Conservation (phyloP, 305 asterid genomes). For the Fraxinus nigra region DNA sequence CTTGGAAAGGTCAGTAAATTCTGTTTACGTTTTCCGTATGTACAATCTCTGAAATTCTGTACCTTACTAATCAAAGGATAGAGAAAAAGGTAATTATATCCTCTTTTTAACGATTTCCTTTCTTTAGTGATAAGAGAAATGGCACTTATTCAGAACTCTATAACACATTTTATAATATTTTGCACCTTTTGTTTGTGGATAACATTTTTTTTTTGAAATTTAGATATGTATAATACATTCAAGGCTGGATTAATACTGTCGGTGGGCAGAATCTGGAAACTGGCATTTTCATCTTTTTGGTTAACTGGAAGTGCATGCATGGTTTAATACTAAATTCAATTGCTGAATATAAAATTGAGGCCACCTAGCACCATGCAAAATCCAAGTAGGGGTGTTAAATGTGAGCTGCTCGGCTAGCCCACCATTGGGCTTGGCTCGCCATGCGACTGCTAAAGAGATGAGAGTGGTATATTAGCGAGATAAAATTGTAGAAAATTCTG, state of each 20-base stretch:
- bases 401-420: not conserved
- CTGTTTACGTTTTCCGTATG: conserved; percentile 13
- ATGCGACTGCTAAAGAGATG: not conserved
- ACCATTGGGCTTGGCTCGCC: not conserved
- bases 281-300: not conserved
- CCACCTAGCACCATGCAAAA: not conserved
- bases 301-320: not conserved
- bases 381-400: not conserved
- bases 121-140: not conserved
- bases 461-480: not conserved
- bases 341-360: not conserved
- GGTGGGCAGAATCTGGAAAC: not conserved
- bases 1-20: conserved; percentile 77
- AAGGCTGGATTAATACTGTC: not conserved
- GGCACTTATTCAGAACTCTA: not conserved
- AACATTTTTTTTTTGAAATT: not conserved
- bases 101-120: not conserved
- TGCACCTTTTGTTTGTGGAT: not conserved
- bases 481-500: not conserved
- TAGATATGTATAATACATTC: not conserved
- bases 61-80: not conserved
- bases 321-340: not conserved
- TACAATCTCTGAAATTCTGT: not conserved
- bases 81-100: not conserved
- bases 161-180: not conserved